Base-by-base conservation (phyloP, 2,329 filamentous ascomycete species). In the Microdochium nivale region DNA sequence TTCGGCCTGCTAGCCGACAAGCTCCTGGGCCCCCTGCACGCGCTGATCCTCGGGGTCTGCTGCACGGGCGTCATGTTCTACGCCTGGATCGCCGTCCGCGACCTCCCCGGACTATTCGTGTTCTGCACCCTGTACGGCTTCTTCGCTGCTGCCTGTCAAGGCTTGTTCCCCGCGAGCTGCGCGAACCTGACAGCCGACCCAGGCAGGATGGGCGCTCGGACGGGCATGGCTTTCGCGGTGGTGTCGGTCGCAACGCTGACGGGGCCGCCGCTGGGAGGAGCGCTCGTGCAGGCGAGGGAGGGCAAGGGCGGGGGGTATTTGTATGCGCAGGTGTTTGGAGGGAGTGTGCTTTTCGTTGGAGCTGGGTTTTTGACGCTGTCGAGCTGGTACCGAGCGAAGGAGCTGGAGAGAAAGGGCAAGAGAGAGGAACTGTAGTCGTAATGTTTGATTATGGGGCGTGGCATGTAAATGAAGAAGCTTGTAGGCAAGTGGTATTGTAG, bases 1-100 rank as follows among this genome's bases (percentile, higher is more conserved):
- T 75, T 74, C 1, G 72, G 68, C 40, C 63, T 69, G 14, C 56
- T 76, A 19, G 72, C 75, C 1, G 75, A 79, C 63, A 55, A 57
- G 13, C 58, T 53, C 8, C 48, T 54, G 2, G 76, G 77, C 2
- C 70, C 74, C 0, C 62, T 80, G 51, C 79, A 78, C 55, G 66
- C 73, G 4, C 60, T 79, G 44, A 66, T 76, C 40, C 68, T 76
- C 1, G 55, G 56, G 8, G 53, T 53, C 14, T 27, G 59, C 24
- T 46, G 51, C 4, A 70, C 70, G 1, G 58, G 61, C 16, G 47
- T 66, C 1, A 53, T 69, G n/a, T 60, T 67, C 23, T 76, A 70
- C 55, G 66, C 64, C 53, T 81, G 77, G 78, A 70, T 72, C 1
- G 68, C 67, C 1, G 70, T 81, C 10, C 54, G 9, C 3, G 40